Base-by-base conservation (phyloP, 371 early-diverging fungal genomes). In the Parasitella parasitica region DNA sequence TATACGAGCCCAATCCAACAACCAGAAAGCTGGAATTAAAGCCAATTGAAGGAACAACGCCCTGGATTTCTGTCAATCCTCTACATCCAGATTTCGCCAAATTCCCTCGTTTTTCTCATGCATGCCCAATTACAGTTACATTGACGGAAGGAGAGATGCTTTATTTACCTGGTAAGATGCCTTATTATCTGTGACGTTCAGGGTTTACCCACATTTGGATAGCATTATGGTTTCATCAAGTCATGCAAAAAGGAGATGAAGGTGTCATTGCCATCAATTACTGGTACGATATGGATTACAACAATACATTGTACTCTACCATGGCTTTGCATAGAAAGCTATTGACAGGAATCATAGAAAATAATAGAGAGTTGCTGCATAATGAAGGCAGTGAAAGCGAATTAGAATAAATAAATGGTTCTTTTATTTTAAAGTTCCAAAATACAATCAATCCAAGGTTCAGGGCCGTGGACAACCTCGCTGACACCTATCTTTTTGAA, bases 251-350 rank as follows among this genome's bases (percentile, higher is more conserved):
- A 5, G 79, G 77, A 9, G 74, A 77, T 3, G 79, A 84, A 43
- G 84, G 83, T n/a, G 86, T 86, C n/a, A 86, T 91, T 63, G 92
- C 92, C 0, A 86, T 92, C 18, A 92, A 92, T 64, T 90, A 84
- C 63, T 92, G 92, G 92, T 92, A 89, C 63, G 88, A 89, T 66
- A 88, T 90, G 86, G 82, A 85, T 6, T 89, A 84, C 53, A 57
- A 58, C 4, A 73, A 70, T 39, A 67, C 58, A 7, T 26, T 81
- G 8, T 78, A 68, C 59, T 72, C 81, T 2, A 70, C 73, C 1
- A 65, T 75, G 50, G 69, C 61, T 4, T 63, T 76, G n/a, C 66
- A 69, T 24, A 72, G 81, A 53, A 59, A 63, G 24, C 56, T 78
- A 7, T 39, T 73, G 4, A 63, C 73, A 24, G 67, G 72, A 15